A percentile compares a stretch with the other conserved stretches of the same genome.
These are phyloP conservation scores for Letharia lupina DNA, from an alignment of 495 filamentous ascomycete species.

Conservation along the genomic window DNA sequence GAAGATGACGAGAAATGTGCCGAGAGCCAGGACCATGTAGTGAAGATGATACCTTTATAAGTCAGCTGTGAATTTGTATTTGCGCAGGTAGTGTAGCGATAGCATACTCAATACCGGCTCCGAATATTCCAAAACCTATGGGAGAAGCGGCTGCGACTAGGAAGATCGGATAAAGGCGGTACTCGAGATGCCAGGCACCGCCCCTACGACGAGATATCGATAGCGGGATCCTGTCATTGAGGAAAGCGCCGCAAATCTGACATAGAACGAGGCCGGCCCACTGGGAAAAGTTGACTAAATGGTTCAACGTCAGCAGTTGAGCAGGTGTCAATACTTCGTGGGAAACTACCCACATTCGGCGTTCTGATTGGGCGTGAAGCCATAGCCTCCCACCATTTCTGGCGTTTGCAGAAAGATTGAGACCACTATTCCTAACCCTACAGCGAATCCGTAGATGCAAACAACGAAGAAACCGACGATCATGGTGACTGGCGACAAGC, in stretches of 20 bases:
- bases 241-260: slow-evolving; percentile 32
- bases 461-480: not conserved
- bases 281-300: slow-evolving; percentile 30
- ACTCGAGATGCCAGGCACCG: slow-evolving; percentile 40
- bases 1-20: slow-evolving; percentile 33
- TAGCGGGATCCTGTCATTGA: slow-evolving; percentile 38
- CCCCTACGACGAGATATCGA: slow-evolving; percentile 29
- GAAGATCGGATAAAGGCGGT: slow-evolving; percentile 33
- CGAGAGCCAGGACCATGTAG: slow-evolving; percentile 34
- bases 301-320: not conserved
- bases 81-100: slow-evolving; percentile 24
- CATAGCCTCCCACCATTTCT: slow-evolving; percentile 39
- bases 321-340: not conserved
- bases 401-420: slow-evolving; percentile 39
- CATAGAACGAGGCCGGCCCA: slow-evolving; percentile 36
- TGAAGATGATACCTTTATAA: not conserved
- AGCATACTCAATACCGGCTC: slow-evolving; percentile 35
- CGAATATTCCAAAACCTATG: slow-evolving; percentile 39
- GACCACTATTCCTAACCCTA: slow-evolving; percentile 23
- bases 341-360: slow-evolving; percentile 27
- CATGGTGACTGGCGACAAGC: not conserved
- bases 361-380: slow-evolving; percentile 39
- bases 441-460: slow-evolving; percentile 8
- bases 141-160: slow-evolving; percentile 31
- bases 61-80: not conserved